Evolutionary conservation across 305 asterid genomes (phyloP).

Genomic region (Fraxinus angustifolia): DNA sequence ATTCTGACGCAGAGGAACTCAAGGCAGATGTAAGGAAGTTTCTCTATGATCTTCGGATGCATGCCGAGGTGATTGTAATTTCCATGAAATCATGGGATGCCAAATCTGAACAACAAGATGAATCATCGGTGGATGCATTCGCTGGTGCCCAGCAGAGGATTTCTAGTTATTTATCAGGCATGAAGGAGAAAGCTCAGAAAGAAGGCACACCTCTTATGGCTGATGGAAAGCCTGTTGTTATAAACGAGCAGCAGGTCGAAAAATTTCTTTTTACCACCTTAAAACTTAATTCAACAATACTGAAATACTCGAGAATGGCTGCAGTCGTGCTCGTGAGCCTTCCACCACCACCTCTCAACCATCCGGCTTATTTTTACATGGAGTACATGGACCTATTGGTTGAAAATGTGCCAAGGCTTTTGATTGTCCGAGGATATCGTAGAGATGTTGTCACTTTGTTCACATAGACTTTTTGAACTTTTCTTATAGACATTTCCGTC

Average conservation of each 20-base stretch:
- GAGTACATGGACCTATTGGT: constrained; percentile 96
- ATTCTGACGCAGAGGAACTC: constrained; percentile 83
- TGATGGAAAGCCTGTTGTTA: constrained; percentile 68
- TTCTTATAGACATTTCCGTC: not conserved
- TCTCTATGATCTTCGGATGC: constrained; percentile 94
- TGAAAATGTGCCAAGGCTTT: constrained; percentile 89
- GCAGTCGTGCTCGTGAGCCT: constrained; percentile 95
- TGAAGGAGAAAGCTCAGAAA: constrained; percentile 57
- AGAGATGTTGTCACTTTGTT: constrained; percentile 94
- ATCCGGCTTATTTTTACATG: constrained; percentile 88
- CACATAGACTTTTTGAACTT: constrained; percentile 41
- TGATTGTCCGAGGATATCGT: constrained; percentile 90
- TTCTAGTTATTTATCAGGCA: constrained; percentile 40
- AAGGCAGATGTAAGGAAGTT: constrained; percentile 88
- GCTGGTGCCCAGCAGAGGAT: constrained; percentile 61
- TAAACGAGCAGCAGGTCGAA: constrained; percentile 80
- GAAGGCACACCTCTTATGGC: constrained; percentile 66
- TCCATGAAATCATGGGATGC: constrained; percentile 97
- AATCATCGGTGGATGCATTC: constrained; percentile 71
- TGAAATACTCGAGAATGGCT: constrained; percentile 89
- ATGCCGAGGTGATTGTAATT: constrained; percentile 88
- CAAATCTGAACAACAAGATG: constrained; percentile 64
- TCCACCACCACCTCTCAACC: constrained; percentile 89
- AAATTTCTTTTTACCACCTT: constrained; percentile 72
- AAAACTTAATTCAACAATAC: constrained; percentile 79